These are phyloP conservation scores for Mayamaea pseudoterrestris DNA, from an alignment of 108 stramenopile species.

Conservation along the genomic window DNA sequence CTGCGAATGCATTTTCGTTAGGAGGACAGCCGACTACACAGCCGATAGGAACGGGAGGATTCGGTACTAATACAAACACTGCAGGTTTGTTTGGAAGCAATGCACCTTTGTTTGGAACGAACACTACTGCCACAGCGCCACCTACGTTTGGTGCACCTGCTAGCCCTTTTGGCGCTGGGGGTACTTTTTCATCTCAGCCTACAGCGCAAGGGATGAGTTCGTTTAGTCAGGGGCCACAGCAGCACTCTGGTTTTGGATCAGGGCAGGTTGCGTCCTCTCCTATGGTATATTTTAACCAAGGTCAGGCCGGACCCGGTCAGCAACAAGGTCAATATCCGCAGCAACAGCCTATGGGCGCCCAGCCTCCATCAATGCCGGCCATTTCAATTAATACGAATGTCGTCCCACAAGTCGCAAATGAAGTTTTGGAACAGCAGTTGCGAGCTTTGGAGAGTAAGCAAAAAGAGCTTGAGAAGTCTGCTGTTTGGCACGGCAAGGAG, in stretches of 20 bases:
- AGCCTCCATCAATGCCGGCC: constrained; percentile 5
- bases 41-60: too few species aligned
- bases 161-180: constrained; percentile 8
- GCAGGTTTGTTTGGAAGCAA: constrained; percentile 11
- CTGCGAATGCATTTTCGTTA: constrained; percentile 19
- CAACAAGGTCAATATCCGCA: too few species aligned
- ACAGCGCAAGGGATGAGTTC: too few species aligned
- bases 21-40: constrained; percentile 29
- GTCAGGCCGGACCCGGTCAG: too few species aligned
- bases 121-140: too few species aligned
- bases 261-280: too few species aligned
- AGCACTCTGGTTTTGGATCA: too few species aligned
- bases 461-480: constrained; percentile 57
- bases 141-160: constrained; percentile 3
- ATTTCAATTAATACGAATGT: constrained; percentile 17
- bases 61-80: too few species aligned
- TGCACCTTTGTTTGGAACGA: too few species aligned
- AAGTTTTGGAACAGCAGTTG: constrained; percentile 55
- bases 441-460: constrained; percentile 62
- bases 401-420: constrained; percentile 55
- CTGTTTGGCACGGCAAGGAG: constrained; percentile 59
- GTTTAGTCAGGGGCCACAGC: too few species aligned
- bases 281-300: too few species aligned
- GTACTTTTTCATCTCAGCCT: constrained; percentile 1
- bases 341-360: constrained; percentile 29